phyloP scores from a whole-genome alignment of 257 asterid species.

The Scutellaria minor region DNA sequence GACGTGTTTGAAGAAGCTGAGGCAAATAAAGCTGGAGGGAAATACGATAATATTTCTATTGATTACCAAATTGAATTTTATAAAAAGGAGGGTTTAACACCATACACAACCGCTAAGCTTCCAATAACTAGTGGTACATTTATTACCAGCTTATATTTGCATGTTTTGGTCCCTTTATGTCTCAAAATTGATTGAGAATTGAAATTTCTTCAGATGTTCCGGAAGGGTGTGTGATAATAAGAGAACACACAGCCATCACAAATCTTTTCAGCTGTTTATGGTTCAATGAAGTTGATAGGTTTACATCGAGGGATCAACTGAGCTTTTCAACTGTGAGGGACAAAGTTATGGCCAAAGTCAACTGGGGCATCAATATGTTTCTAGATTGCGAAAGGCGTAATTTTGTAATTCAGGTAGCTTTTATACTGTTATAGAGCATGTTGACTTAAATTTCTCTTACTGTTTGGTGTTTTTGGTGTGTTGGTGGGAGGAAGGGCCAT shows the following conservation, averaged over 20 bases:
- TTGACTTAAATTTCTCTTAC: conserved; percentile 9
- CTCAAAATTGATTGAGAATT: conserved; percentile 28
- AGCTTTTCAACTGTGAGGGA: conserved; percentile 97
- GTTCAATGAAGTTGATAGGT: conserved; percentile 98
- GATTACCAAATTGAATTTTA: conserved; percentile 84
- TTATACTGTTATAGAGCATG: conserved; percentile 17
- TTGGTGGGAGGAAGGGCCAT: not conserved
- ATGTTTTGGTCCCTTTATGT: conserved; percentile 21
- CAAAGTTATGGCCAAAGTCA: conserved; percentile 63
- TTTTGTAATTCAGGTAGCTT: conserved; percentile 83
- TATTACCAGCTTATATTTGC: conserved; percentile 27
- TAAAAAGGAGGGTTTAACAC: conserved; percentile 84
- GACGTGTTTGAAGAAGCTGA: conserved; percentile 96
- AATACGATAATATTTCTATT: conserved; percentile 75
- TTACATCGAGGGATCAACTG: conserved; percentile 94
- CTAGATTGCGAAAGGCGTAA: conserved; percentile 93
- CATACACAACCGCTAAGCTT: conserved; percentile 79
- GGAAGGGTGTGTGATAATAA: conserved; percentile 89
- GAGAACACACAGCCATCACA: conserved; percentile 88
- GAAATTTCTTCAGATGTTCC: conserved; percentile 88
- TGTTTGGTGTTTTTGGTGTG: conserved; percentile 27
- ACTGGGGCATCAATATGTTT: conserved; percentile 85
- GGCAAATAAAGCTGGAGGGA: conserved; percentile 92
- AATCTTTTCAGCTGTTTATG: conserved; percentile 93
- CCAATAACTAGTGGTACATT: conserved; percentile 90